These are phyloP conservation scores for Spencermartinsiella europaea DNA, from an alignment of 805 yeast species.

Conservation along the genomic window DNA sequence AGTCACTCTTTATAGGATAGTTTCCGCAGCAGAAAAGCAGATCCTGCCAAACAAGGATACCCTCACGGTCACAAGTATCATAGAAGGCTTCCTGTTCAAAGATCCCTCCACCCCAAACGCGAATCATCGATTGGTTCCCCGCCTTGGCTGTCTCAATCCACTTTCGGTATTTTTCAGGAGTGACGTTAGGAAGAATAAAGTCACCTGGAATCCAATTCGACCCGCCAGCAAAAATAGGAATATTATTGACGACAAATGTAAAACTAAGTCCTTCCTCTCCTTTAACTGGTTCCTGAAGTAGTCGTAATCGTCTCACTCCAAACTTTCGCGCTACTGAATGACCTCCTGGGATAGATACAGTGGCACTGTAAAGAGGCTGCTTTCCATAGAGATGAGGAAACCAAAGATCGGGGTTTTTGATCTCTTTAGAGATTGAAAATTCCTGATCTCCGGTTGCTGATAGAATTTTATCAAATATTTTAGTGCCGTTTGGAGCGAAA, in stretches of 20 bases:
- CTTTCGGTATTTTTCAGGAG: slow-evolving; percentile 30
- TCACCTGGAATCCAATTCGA: slow-evolving; percentile 47
- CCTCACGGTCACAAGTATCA: slow-evolving; percentile 38
- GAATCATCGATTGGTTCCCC: slow-evolving; percentile 40
- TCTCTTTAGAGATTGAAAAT: neutral
- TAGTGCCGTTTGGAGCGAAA: neutral
- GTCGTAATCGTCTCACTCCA: slow-evolving; percentile 38
- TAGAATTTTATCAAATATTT: neutral
- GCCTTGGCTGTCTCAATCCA: slow-evolving; percentile 34
- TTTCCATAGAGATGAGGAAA: slow-evolving; percentile 38
- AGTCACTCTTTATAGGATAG: slow-evolving; percentile 39
- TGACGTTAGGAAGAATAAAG: slow-evolving; percentile 33
- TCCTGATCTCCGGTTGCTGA: too few relatives aligned
- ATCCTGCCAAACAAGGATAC: slow-evolving; percentile 48
- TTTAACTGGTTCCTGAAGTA: slow-evolving; percentile 34
- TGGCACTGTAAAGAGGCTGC: slow-evolving; percentile 33
- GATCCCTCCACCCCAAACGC: slow-evolving; percentile 47
- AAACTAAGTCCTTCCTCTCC: slow-evolving; percentile 34
- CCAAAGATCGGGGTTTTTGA: slow-evolving; percentile 38
- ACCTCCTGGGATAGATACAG: neutral
- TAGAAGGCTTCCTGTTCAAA: slow-evolving; percentile 40
- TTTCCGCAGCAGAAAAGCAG: slow-evolving; percentile 52
- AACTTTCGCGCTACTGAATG: slow-evolving; percentile 15
- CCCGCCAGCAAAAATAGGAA: slow-evolving; percentile 36
- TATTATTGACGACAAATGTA: slow-evolving; percentile 38